Base-by-base conservation (phyloP, 352 stramenopile genomes). In the Phytopythium delawarense region DNA sequence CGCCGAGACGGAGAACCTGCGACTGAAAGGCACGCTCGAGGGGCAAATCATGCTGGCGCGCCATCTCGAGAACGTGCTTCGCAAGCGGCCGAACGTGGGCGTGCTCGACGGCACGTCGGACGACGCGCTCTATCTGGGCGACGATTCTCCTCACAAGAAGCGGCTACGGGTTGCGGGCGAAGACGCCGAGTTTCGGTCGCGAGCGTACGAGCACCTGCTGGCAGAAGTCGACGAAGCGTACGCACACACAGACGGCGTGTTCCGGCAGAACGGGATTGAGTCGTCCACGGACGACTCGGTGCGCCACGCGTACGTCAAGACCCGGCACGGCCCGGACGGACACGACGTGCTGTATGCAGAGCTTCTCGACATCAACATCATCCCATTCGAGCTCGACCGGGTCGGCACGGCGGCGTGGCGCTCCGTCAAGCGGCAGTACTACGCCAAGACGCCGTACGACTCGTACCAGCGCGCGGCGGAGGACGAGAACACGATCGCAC, bases 21-120 rank as follows among this genome's bases (percentile, higher is more conserved):
- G 79, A 16, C 58, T 89, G 4, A 72, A 72, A 21, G 54, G 37
- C 13, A 66, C 71, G 49, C 64, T 88, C 15, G 62, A 87, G 40
- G 70, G 64, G 8, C 79, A 88, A 62, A 81, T 84, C 63, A 62
- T 68, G 48, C 64, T 85, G 48, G 75, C 73, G 28, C 73, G 79
- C 40, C 71, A 66, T 18, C 73, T 88, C 18, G 73, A 88, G 39
- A 57, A 81, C 25, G 69, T 86, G 57, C 65, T 88, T 35, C 68
- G 74, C 30, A 85, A 86, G 50, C 69, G 73, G 3, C 73, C 75
- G 12, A 78, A 78, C 50, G 64, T 79, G 40, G 68, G 67, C 2
- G 70, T 86, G 20, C 70, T 76, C 35, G 48, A 57, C 12, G 57
- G n/a, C 0, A 20, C 25, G 2, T 52, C 40, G 25, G 42, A 18